These are phyloP conservation scores for Mucor indicus DNA, from an alignment of 371 early-diverging fungal species.

Conservation along the genomic window DNA sequence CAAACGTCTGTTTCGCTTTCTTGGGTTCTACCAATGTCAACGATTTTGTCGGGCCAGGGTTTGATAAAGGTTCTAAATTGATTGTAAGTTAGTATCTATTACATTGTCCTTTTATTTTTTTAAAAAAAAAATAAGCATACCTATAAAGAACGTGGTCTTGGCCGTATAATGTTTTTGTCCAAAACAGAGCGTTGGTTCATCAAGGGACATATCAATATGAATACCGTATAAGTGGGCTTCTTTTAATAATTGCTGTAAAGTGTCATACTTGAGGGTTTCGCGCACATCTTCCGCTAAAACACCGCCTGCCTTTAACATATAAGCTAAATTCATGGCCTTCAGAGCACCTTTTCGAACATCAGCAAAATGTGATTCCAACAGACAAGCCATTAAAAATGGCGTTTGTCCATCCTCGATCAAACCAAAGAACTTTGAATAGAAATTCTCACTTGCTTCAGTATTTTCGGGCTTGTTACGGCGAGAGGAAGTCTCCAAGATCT, in stretches of 20 bases:
- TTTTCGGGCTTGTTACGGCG: slow-evolving; percentile 46
- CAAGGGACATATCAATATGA: slow-evolving; percentile 14
- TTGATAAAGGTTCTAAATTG: slow-evolving; percentile 39
- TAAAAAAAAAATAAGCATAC: slow-evolving; percentile 7
- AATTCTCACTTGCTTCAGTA: slow-evolving; percentile 61
- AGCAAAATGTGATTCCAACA: slow-evolving; percentile 71
- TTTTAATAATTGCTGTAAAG: slow-evolving; percentile 21
- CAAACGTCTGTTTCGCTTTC: slow-evolving; percentile 18
- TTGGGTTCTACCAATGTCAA: slow-evolving; percentile 36
- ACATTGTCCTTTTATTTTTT: not conserved
- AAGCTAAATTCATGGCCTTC: slow-evolving; percentile 68
- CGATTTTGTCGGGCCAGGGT: slow-evolving; percentile 26
- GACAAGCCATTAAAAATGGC: slow-evolving; percentile 74
- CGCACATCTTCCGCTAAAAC: slow-evolving; percentile 26
- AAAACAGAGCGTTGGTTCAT: slow-evolving; percentile 25
- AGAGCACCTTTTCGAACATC: slow-evolving; percentile 74
- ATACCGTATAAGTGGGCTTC: slow-evolving; percentile 38
- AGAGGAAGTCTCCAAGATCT: slow-evolving; percentile 40
- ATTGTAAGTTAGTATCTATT: too few relatives aligned
- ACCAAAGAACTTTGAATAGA: slow-evolving; percentile 67
- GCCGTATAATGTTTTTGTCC: slow-evolving; percentile 23
- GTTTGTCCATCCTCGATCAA: slow-evolving; percentile 52
- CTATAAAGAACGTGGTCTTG: slow-evolving; percentile 25
- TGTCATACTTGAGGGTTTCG: slow-evolving; percentile 32
- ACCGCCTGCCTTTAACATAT: slow-evolving; percentile 49